Percentiles rank a stretch among this genome's conserved stretches.
Evolutionary conservation across 129 eudicot species (phyloP).

Genomic region (Dittrichia graveolens): DNA sequence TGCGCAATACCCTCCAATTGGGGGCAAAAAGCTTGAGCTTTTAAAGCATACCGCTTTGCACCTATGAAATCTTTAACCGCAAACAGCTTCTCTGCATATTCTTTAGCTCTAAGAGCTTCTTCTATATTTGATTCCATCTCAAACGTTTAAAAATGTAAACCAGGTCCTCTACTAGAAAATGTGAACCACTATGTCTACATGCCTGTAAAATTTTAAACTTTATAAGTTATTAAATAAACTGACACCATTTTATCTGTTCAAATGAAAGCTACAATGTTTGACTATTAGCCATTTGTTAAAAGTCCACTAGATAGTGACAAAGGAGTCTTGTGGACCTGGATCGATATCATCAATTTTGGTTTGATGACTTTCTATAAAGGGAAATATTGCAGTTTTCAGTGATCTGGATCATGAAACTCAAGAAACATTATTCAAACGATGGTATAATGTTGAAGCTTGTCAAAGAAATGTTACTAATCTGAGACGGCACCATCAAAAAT

Average conservation of each 20-base stretch:
- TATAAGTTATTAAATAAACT: background rate
- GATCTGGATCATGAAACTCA: no score
- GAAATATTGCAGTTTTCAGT: no score
- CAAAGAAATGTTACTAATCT: no score
- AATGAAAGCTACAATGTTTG: constrained; percentile 5
- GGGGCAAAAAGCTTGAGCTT: constrained; percentile 79
- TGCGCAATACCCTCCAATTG: constrained; percentile 78
- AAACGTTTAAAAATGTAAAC: constrained; percentile 15
- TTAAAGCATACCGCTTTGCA: constrained; percentile 66
- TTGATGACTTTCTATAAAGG: no score
- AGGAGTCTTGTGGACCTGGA: no score
- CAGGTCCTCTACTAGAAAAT: constrained; percentile 6
- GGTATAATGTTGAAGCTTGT: no score
- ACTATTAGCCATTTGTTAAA: background rate
- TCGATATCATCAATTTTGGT: no score
- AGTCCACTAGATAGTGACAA: no score
- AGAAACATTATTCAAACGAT: no score
- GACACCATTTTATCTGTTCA: background rate
- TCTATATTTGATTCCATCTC: constrained; percentile 65
- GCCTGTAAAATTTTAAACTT: background rate
- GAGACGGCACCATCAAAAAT: background rate
- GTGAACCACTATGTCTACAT: no score
- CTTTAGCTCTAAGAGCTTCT: constrained; percentile 75
- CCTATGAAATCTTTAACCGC: constrained; percentile 56
- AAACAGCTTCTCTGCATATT: constrained; percentile 73